Percentiles rank a stretch among this genome's conserved stretches.
Conservation (phyloP, 1,284 basidiomycete species). For the Phaffia rhodozyma region DNA sequence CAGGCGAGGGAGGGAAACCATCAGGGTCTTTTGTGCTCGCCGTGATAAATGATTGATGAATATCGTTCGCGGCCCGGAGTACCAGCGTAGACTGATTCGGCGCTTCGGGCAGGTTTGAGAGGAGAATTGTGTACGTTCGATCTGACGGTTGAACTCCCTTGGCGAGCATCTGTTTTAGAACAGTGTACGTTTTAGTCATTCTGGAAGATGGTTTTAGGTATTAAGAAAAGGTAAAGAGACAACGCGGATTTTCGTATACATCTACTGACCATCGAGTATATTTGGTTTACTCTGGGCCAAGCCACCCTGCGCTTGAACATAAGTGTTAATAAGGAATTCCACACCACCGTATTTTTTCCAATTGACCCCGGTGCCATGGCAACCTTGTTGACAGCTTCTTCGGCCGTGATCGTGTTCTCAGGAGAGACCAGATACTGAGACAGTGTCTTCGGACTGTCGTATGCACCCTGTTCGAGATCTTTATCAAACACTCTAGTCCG, state of each 20-base stretch:
- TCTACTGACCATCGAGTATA: no score
- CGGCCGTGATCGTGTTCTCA: background rate
- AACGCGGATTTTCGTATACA: no score
- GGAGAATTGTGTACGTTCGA: slow-evolving; percentile 31
- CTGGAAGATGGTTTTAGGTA: no score
- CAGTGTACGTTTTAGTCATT: no score
- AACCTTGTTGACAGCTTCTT: background rate
- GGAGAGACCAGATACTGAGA: background rate
- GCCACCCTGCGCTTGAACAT: background rate
- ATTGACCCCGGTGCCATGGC: background rate
- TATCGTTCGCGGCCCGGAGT: background rate
- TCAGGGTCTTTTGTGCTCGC: background rate
- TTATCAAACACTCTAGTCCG: no score
- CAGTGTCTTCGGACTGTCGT: background rate
- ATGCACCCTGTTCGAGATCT: background rate
- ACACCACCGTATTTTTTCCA: background rate
- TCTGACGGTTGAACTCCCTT: slow-evolving; percentile 28
- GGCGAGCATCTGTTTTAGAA: slow-evolving; percentile 32
- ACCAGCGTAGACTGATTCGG: background rate
- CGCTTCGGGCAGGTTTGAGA: slow-evolving; percentile 28
- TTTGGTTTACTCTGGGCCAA: no score
- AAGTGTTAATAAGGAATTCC: slow-evolving; percentile 8
- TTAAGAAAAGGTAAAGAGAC: no score
- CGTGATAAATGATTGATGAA: background rate
- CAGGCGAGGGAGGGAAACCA: slow-evolving; percentile 12